A percentile compares a stretch with the other conserved stretches of the same genome.
Evolutionary conservation across 2,329 filamentous ascomycete genomes (phyloP).

Genomic region (Leptosphaerulina australis): DNA sequence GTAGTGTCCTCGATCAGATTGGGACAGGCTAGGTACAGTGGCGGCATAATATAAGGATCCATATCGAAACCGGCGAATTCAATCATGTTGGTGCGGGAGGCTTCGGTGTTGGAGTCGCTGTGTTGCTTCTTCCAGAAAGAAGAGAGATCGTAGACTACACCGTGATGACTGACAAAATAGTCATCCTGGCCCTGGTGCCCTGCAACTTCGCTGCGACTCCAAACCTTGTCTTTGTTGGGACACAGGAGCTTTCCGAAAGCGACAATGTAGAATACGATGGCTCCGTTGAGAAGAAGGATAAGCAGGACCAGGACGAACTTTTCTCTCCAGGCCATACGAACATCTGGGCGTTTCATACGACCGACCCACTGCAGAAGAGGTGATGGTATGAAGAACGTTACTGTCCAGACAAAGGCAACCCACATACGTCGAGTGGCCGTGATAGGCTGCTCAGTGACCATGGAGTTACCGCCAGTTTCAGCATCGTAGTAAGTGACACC

Average conservation of each 20-base stretch:
- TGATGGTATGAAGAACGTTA: constrained; percentile 96
- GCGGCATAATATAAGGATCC: constrained; percentile 84
- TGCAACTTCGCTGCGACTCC: constrained; percentile 72
- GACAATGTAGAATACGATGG: constrained; percentile 91
- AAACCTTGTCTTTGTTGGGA: constrained; percentile 89
- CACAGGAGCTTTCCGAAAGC: constrained; percentile 84
- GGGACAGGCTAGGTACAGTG: constrained; percentile 74
- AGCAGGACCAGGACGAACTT: constrained; percentile 83
- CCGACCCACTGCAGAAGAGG: constrained; percentile 79
- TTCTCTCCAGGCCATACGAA: constrained; percentile 96
- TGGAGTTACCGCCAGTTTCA: constrained; percentile 76
- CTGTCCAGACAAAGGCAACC: constrained; percentile 80
- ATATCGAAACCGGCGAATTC: constrained; percentile 79
- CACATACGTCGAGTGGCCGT: constrained; percentile 72
- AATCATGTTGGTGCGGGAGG: constrained; percentile 69
- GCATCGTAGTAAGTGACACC: constrained; percentile 71
- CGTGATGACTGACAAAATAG: constrained; percentile 86
- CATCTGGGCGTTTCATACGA: constrained; percentile 95
- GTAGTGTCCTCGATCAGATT: constrained; percentile 64
- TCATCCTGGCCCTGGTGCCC: constrained; percentile 74
- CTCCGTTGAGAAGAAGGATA: constrained; percentile 80
- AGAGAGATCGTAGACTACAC: constrained; percentile 88
- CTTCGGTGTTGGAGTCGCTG: constrained; percentile 72
- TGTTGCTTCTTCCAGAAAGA: constrained; percentile 88
- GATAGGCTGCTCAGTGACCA: constrained; percentile 72